These are phyloP conservation scores for Trametes gibbosa DNA, from an alignment of 768 basidiomycete species.

Conservation along the genomic window DNA sequence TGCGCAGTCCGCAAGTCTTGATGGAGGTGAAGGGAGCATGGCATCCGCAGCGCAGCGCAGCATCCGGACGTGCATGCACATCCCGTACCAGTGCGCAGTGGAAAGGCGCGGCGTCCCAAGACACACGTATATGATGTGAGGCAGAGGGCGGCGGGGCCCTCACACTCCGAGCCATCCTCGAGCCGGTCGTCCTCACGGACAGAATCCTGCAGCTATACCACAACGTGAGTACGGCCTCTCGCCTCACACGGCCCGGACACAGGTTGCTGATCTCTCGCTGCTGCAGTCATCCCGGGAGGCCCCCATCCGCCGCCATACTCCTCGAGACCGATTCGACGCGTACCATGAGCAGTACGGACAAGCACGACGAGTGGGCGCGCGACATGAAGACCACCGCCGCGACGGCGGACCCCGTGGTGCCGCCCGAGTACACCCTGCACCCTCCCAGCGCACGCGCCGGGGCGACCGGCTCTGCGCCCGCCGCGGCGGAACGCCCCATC, in stretches of 20 bases:
- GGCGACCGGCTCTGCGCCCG: not conserved
- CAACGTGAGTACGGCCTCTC: too few relatives aligned
- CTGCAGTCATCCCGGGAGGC: not conserved
- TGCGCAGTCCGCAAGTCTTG: too few relatives aligned
- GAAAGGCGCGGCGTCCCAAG: too few relatives aligned
- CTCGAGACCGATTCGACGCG: not conserved
- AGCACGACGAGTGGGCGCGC: not conserved
- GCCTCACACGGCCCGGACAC: too few relatives aligned
- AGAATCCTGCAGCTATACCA: too few relatives aligned
- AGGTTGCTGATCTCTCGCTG: not conserved
- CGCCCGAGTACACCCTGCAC: constrained; percentile 4
- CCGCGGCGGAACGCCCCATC: not conserved
- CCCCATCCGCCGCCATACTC: not conserved
- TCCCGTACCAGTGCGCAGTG: too few relatives aligned
- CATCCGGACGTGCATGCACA: too few relatives aligned
- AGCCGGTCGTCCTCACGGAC: too few relatives aligned
- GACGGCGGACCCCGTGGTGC: constrained; percentile 4
- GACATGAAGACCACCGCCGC: constrained; percentile 2
- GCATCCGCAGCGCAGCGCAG: too few relatives aligned
- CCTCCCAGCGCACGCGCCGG: not conserved
- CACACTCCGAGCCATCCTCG: too few relatives aligned
- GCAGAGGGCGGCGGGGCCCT: not conserved
- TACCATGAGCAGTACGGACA: not conserved
- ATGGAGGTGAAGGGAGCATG: too few relatives aligned
- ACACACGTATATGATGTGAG: too few relatives aligned